phyloP scores from a whole-genome alignment of 2,329 filamentous ascomycete genomes.

The Claviceps sp. region DNA sequence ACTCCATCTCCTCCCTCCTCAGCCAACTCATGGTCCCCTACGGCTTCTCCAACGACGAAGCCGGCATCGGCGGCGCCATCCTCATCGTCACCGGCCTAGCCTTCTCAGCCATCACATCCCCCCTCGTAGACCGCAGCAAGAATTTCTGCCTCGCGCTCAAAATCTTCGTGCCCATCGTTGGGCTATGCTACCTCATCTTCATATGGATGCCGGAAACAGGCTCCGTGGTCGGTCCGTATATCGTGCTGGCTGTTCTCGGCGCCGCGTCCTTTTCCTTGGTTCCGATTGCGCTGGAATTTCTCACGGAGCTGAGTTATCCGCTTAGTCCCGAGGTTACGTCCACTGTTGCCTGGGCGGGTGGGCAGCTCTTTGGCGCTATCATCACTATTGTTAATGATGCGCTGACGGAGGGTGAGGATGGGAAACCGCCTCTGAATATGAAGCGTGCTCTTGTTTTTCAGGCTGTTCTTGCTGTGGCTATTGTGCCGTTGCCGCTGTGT shows the following conservation, averaged over 20 bases:
- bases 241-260: constrained; percentile 63
- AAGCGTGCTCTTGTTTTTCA: constrained; percentile 63
- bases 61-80: constrained; percentile 79
- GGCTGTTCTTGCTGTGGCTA: constrained; percentile 52
- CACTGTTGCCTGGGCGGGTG: constrained; percentile 72
- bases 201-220: constrained; percentile 59
- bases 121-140: constrained; percentile 76
- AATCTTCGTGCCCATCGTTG: constrained; percentile 60
- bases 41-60: constrained; percentile 68
- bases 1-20: constrained; percentile 73
- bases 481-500: constrained; percentile 52
- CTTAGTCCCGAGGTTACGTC: constrained; percentile 75
- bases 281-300: constrained; percentile 72
- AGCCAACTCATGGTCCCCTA: constrained; percentile 86
- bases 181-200: constrained; percentile 59
- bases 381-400: constrained; percentile 78
- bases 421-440: constrained; percentile 57
- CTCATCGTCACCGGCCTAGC: constrained; percentile 83
- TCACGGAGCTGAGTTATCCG: constrained; percentile 79
- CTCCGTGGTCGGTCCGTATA: constrained; percentile 55
- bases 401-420: constrained; percentile 41
- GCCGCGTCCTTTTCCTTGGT: constrained; percentile 69
- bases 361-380: constrained; percentile 71
- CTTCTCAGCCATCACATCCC: constrained; percentile 59
- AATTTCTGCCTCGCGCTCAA: constrained; percentile 62